These are phyloP conservation scores for Fraxinus floribunda DNA, from an alignment of 305 asterid species.

Conservation along the genomic window DNA sequence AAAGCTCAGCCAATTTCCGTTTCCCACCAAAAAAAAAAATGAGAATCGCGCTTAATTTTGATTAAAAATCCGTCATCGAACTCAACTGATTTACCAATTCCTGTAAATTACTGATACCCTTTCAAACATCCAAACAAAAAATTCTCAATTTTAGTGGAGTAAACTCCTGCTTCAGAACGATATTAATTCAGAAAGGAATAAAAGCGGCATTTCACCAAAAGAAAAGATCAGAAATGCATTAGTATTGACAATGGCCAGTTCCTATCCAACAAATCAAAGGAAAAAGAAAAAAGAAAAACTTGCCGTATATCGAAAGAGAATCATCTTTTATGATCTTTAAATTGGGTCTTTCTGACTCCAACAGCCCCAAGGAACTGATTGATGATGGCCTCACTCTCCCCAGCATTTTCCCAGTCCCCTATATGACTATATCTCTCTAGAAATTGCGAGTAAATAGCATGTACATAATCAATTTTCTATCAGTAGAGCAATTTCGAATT, in stretches of 20 bases:
- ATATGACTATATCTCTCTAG: background rate
- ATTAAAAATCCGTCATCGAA: no score
- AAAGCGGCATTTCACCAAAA: background rate
- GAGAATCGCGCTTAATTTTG: no score
- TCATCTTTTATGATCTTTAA: conserved; percentile 66
- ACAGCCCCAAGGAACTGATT: conserved; percentile 43
- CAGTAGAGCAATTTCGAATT: background rate
- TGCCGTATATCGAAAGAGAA: conserved; percentile 72
- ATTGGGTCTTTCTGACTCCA: conserved; percentile 61
- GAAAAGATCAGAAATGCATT: background rate
- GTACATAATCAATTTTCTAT: background rate
- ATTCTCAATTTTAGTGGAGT: background rate
- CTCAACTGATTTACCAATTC: background rate
- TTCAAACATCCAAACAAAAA: background rate
- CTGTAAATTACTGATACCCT: background rate
- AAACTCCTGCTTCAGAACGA: background rate
- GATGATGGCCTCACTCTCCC: conserved; percentile 66
- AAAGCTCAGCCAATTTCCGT: no score
- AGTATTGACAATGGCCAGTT: background rate
- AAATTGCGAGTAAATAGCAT: background rate
- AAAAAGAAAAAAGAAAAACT: background rate
- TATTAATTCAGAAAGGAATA: background rate
- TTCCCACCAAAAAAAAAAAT: no score
- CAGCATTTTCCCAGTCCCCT: conserved; percentile 32
- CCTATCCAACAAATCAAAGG: background rate